Evolutionary conservation across 2,329 filamentous ascomycete genomes (phyloP).

Genomic region (Conoideocrella luteorostrata): DNA sequence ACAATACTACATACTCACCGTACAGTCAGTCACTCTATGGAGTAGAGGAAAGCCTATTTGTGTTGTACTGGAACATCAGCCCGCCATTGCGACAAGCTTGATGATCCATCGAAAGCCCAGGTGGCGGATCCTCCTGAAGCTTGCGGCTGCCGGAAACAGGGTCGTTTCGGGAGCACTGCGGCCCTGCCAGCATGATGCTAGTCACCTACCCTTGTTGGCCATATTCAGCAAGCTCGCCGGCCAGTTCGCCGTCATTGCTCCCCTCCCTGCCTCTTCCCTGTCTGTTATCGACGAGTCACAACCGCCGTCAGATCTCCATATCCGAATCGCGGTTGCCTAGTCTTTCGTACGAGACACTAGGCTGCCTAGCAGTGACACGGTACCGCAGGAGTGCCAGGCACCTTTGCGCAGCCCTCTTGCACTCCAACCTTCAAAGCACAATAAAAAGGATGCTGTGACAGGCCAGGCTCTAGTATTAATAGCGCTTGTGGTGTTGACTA

Average conservation of each 20-base stretch:
- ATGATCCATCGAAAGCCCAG: background rate
- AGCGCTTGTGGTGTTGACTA: too few relatives aligned
- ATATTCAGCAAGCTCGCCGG: constrained; percentile 1
- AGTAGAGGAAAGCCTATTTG: too few relatives aligned
- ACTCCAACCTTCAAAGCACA: too few relatives aligned
- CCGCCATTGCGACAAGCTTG: too few relatives aligned
- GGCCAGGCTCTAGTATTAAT: too few relatives aligned
- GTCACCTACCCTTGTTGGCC: constrained; percentile 4
- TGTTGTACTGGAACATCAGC: background rate
- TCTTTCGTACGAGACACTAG: constrained; percentile 7
- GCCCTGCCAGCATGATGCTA: constrained; percentile 9
- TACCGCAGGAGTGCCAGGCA: too few relatives aligned
- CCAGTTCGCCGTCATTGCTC: background rate
- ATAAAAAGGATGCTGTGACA: too few relatives aligned
- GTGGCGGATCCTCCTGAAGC: background rate
- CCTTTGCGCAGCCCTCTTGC: too few relatives aligned
- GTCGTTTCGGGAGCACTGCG: constrained; percentile 14
- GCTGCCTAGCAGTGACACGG: too few relatives aligned
- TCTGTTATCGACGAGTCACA: background rate
- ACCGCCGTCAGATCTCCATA: constrained; percentile 4
- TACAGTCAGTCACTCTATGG: too few relatives aligned
- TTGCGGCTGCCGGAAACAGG: constrained; percentile 10
- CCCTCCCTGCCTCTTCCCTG: background rate
- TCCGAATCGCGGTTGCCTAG: constrained; percentile 5
- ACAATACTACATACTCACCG: too few relatives aligned